Conservation (phyloP, 352 stramenopile genomes). For the Phytophthora hibernalis region DNA sequence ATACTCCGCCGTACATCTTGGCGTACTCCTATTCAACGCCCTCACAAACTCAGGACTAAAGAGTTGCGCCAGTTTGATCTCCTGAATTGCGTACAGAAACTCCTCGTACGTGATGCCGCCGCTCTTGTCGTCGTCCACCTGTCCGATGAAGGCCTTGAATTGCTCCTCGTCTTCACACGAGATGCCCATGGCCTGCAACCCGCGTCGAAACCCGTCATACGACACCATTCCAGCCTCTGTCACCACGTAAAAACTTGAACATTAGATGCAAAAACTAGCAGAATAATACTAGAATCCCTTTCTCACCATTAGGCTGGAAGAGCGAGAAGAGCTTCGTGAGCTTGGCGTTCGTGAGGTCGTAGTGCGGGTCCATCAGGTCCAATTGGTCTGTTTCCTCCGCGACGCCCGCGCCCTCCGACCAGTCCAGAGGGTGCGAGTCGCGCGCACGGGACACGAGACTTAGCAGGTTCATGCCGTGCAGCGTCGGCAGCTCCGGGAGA, state of each 20-base stretch:
- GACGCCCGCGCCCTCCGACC: conserved; percentile 54
- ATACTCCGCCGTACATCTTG: conserved; percentile 24
- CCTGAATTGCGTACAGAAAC: conserved; percentile 88
- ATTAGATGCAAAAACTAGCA: background rate
- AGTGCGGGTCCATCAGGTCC: conserved; percentile 86
- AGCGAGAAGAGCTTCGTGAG: conserved; percentile 73
- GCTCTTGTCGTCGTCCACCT: conserved; percentile 85
- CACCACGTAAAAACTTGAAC: conserved; percentile 5
- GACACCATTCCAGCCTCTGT: conserved; percentile 65
- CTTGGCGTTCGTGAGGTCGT: conserved; percentile 82
- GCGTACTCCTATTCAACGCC: conserved; percentile 35
- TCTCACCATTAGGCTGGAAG: conserved; percentile 66
- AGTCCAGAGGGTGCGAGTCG: conserved; percentile 66
- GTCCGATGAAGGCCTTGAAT: conserved; percentile 75
- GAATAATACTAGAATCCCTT: background rate
- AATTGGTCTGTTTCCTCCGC: conserved; percentile 52
- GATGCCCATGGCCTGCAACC: conserved; percentile 82
- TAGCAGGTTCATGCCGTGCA: conserved; percentile 74
- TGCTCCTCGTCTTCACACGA: conserved; percentile 63
- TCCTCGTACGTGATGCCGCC: conserved; percentile 87
- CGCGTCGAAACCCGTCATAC: conserved; percentile 79
- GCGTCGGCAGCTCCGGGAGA: conserved; percentile 32
- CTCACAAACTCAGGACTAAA: conserved; percentile 70
- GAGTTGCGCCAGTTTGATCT: conserved; percentile 90
- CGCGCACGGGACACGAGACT: conserved; percentile 65